A percentile compares a stretch with the other conserved stretches of the same genome.
Evolutionary conservation across 148 eudicot species (phyloP).

Genomic region (Fallopia convolvulus): DNA sequence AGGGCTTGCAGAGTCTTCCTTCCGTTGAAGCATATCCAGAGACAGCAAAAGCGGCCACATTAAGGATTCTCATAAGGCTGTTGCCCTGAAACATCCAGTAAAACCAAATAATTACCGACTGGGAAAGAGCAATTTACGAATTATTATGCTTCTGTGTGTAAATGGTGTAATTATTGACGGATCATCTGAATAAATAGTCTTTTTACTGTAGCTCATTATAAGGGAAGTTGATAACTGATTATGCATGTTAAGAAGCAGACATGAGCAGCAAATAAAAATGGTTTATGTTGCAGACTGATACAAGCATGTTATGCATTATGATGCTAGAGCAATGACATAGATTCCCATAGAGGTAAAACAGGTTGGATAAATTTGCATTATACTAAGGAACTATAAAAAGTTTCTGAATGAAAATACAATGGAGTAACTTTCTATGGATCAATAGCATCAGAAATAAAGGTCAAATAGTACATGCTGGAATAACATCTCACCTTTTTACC

Average conservation of each 20-base stretch:
- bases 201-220: not conserved
- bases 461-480: not conserved
- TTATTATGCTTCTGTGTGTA: not conserved
- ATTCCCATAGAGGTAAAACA: not conserved
- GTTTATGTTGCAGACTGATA: not conserved
- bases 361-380: not conserved
- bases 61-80: conserved; percentile 66
- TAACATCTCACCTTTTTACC: conserved; percentile 66
- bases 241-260: not conserved
- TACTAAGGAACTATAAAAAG: not conserved
- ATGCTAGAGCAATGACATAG: not conserved
- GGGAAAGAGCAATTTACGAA: not conserved
- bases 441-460: not conserved
- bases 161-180: not conserved
- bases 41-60: conserved; percentile 97
- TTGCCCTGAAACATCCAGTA: conserved; percentile 52
- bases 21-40: conserved; percentile 98
- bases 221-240: not conserved
- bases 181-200: not conserved
- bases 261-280: not conserved
- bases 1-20: conserved; percentile 91
- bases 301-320: not conserved
- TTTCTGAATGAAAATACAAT: not conserved
- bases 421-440: not conserved
- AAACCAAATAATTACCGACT: not conserved